Evolutionary conservation across 1,284 basidiomycete genomes (phyloP), one percentile per base, ranked within the genome.

Genomic region (Ganoderma lucidum): DNA sequence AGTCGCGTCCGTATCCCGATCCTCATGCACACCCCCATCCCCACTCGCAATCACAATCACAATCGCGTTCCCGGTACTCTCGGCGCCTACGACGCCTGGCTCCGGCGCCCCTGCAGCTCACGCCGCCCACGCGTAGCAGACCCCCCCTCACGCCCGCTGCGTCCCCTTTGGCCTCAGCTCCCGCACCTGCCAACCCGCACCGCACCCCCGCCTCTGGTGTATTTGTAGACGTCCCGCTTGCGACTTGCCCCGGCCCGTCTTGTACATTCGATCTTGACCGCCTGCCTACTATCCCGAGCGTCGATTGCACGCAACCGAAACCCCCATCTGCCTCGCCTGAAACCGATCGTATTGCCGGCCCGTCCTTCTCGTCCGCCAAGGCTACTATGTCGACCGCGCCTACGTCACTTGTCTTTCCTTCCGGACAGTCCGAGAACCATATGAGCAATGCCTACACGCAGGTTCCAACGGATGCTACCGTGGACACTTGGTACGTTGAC

Each of bases 31-130:
- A 58, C 12, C n/a, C 61, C n/a, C 55, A 67, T 35, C 41, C 37
- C 10, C 35, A 48, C n/a, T 6, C 58, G 35, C 64, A 61, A 51
- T 64, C 67, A 32, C 66, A 51, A 45, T 66, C 71, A 62, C 67
- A 70, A 61, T 69, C 72, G 62, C 70, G 58, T 48, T 63, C 73
- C 62, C 66, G 62, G 58, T 71, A 71, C 70, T 74, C 73, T 28
- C 68, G 61, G 68, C 70, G 73, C 39, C 68, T 74, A 44, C 73
- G 70, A n/a, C 62, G 70, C 67, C 62, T 74, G 41, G 73, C 73
- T 48, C 71, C 73, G 45, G 59, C 73, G 41, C 70, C 71, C 60
- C 70, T 74, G 28, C 66, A 70, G 62, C 68, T 74, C 59, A 69
- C 72, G 28, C 63, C 71, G 62, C 42, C 68, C 62, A 70, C 69